Base-by-base conservation (phyloP, 768 basidiomycete genomes). In the Astraeus odoratus region DNA sequence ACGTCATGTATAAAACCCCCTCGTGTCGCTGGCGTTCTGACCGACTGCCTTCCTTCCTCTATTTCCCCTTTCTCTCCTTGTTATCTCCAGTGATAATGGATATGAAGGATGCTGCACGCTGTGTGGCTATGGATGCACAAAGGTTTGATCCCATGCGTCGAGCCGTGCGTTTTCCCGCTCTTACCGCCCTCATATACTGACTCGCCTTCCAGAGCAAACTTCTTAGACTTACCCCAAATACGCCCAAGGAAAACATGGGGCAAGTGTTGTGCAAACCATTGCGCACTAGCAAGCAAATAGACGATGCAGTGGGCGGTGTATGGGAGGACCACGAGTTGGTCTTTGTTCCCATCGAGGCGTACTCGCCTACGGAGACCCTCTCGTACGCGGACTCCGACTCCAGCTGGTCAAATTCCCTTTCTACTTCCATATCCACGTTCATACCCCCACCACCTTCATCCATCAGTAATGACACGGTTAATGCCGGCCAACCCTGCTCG, bases 251-350 rank as follows among this genome's bases (percentile, higher is more conserved):
- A 34, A 46, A 48, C 35, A 64, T 64, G 64, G 62, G 64, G 1
- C 62, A 64, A 37, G 12, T 52, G 42, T 33, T 64, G 18, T 46
- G 61, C 34, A 59, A 57, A 12, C 23, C 50, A 1, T 51, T 58
- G 18, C 58, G 52, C 2, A 49, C 54, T 22, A 49, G 52, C 29
- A 36, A 47, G 1, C 51, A 57, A 18, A 45, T 48, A 8, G 51
- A 26, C 29, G 47, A 43, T 5, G 53, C 51, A 40, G 59, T 64
- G 4, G 62, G 64, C 13, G 62, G 64, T 16, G 44, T 64, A 10
- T 64, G 62, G 62, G 57, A 60, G 23, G 64, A 64, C 57, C 64
- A 64, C 24, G 62, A 64, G 46, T 37, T 66, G 25, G 62, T 64
- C 47, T 52, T 66, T 45, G 54, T 64, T 30, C 64, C 64, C 23